Conservation (phyloP, 495 filamentous ascomycete genomes). For the Friedmanniomyces endolithicus region DNA sequence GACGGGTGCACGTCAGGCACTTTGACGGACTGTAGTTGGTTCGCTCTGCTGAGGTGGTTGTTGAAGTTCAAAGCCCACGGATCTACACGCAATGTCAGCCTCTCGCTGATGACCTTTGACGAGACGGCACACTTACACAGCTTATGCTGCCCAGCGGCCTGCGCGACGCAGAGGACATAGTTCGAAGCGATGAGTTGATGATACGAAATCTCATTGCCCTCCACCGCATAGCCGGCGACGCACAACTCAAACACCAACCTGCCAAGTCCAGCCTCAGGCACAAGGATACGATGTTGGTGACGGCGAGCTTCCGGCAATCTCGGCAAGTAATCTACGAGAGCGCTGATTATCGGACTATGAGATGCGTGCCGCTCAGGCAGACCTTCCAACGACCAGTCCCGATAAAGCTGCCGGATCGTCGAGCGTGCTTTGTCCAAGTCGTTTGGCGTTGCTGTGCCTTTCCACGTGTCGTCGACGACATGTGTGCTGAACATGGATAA, state of each 20-base stretch:
- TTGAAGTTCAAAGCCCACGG: conserved; percentile 74
- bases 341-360: conserved; percentile 57
- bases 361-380: conserved; percentile 56
- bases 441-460: conserved; percentile 46
- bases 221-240: conserved; percentile 55
- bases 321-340: conserved; percentile 45
- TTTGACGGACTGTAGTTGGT: conserved; percentile 57
- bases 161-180: conserved; percentile 72
- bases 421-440: conserved; percentile 86
- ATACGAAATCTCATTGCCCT: conserved; percentile 94
- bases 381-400: conserved; percentile 85
- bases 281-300: conserved; percentile 50
- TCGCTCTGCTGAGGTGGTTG: conserved; percentile 55
- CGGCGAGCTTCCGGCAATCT: conserved; percentile 19
- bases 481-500: conserved; percentile 52
- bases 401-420: conserved; percentile 83
- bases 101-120: no score
- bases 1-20: conserved; percentile 71
- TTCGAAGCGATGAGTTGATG: conserved; percentile 80
- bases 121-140: conserved; percentile 27
- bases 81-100: conserved; percentile 26
- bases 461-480: conserved; percentile 39
- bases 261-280: conserved; percentile 83
- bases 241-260: conserved; percentile 79
- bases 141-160: conserved; percentile 31